Base-by-base conservation (phyloP, 140 eudicot genomes). In the Flaveria floridana region DNA sequence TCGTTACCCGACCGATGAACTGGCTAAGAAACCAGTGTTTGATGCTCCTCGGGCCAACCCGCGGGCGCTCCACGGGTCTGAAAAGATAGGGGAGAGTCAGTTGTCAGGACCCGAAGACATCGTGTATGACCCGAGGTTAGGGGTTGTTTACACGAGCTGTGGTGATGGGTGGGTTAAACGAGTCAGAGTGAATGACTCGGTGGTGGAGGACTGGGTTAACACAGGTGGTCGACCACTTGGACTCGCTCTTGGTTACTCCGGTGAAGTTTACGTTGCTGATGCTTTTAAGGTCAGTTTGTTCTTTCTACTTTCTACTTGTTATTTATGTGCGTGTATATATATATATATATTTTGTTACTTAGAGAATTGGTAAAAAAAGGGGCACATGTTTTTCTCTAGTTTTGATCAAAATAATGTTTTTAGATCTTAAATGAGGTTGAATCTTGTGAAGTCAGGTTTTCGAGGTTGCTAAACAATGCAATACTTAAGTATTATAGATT, bases 161-260 rank as follows among this genome's bases (percentile, higher is more conserved):
- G 68, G 0, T 3, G 99, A 88, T 78, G 99, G 99, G 69, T 94
- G 99, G 99, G 23, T 94, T 48, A 90, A 84, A 65, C 89, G 89
- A 76, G 90, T 94, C 23, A 75, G 7, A 37, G 16, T 85, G 63
- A 66, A 68, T 42, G 91, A 79, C 18, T 86, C 87, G 51, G 84
- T 37, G 72, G 93, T 88, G 68, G 91, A 94, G 71, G 81, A 82
- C 39, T 88, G 90, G 99, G 96, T 90, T 7, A 83, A 88, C 84
- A 90, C 99, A 2, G 99, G 96, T 1, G 99, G 99, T 16, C 80
- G 99, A 14, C 97, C 99, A 1, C 95, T 94, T 14, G 99, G 99
- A 69, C 75, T 94, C 44, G 85, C 84, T 5, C 84, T 76, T 71
- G 96, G 91, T 37, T 72, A 46, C 73, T 55, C 80, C 61, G 89